Evolutionary conservation across 192 early-diverging fungal species (phyloP).

Genomic region (Thoreauomyces humboldtii): DNA sequence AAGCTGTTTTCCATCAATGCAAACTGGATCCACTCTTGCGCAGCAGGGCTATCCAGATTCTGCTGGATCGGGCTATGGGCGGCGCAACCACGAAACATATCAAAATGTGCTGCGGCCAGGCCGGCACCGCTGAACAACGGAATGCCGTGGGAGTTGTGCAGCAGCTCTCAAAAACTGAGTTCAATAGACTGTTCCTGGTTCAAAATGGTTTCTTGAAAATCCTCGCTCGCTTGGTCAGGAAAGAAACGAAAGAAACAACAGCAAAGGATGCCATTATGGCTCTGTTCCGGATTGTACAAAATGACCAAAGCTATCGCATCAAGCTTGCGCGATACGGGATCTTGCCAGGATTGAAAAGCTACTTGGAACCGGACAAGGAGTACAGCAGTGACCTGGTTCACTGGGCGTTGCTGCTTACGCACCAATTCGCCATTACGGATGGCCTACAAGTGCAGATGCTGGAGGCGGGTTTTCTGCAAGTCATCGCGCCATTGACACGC

Average conservation of each 20-base stretch:
- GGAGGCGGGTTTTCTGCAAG: constrained; percentile 49
- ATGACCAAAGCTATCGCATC: constrained; percentile 59
- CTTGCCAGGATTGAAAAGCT: constrained; percentile 53
- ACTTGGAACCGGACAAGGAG: constrained; percentile 49
- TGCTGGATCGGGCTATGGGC: constrained; percentile 69
- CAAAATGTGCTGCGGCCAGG: constrained; percentile 42
- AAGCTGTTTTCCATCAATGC: too few species aligned
- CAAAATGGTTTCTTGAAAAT: constrained; percentile 60
- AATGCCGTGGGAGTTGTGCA: constrained; percentile 67
- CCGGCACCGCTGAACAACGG: constrained; percentile 43
- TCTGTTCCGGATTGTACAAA: constrained; percentile 66
- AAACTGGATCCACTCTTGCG: too few species aligned
- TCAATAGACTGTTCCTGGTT: constrained; percentile 54
- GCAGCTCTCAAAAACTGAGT: constrained; percentile 61
- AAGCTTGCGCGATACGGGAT: constrained; percentile 60
- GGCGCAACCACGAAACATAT: constrained; percentile 45
- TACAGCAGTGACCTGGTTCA: constrained; percentile 76
- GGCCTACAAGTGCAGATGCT: constrained; percentile 53
- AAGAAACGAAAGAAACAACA: constrained; percentile 50
- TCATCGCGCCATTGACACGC: constrained; percentile 65
- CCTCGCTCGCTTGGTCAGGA: constrained; percentile 52
- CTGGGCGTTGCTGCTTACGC: constrained; percentile 73
- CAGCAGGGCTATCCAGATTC: too few species aligned
- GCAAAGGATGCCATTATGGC: constrained; percentile 65
- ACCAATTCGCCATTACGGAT: constrained; percentile 70